Conservation (phyloP, 1,139 yeast species). For the Kurtzmaniella quercitrusa region DNA sequence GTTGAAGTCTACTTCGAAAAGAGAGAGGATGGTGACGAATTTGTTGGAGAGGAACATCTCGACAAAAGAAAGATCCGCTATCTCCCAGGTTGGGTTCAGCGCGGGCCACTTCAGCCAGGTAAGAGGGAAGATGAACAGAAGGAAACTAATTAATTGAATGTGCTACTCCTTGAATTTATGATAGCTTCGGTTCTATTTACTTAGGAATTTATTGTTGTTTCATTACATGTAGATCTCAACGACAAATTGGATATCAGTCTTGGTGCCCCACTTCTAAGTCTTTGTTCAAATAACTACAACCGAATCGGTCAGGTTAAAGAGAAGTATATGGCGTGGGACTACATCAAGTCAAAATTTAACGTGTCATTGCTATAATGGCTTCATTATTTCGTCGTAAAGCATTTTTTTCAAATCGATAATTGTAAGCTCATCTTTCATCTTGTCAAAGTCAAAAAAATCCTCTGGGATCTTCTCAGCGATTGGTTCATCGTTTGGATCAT, state of each 20-base stretch:
- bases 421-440: constrained; percentile 47
- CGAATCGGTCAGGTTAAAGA: too few species aligned
- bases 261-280: too few species aligned
- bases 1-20: neutral
- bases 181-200: neutral
- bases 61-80: neutral
- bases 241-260: too few species aligned
- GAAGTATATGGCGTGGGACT: too few species aligned
- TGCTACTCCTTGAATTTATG: neutral
- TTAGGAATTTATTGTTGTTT: neutral
- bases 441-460: constrained; percentile 63
- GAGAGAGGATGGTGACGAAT: neutral
- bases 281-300: too few species aligned
- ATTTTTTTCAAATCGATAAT: constrained; percentile 46
- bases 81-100: constrained; percentile 2
- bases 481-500: constrained; percentile 73
- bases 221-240: too few species aligned
- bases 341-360: too few species aligned
- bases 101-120: constrained; percentile 2
- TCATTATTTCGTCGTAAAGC: constrained; percentile 55
- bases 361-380: constrained; percentile 19
- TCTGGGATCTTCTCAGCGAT: constrained; percentile 52
- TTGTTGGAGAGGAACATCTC: neutral
- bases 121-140: neutral
- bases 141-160: too few species aligned